Evolutionary conservation across 331 rosid species (phyloP).

Genomic region (Cucumis variabilis): DNA sequence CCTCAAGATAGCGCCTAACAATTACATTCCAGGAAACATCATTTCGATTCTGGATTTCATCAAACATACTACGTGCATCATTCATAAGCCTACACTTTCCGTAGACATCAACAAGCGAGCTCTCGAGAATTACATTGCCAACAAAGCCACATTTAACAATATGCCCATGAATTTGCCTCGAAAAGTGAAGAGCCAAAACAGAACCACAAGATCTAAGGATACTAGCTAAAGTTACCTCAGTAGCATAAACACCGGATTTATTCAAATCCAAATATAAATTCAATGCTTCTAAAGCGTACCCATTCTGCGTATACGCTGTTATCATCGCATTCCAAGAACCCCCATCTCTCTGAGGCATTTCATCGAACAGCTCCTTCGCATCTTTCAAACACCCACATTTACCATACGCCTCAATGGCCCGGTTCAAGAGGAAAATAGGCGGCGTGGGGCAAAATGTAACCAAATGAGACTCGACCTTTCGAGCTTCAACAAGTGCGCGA

Average conservation of each 20-base stretch:
- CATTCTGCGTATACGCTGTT: slow-evolving; percentile 52
- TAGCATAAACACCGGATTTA: slow-evolving; percentile 45
- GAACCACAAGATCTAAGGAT: slow-evolving; percentile 65
- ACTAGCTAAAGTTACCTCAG: slow-evolving; percentile 57
- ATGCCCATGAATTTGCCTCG: slow-evolving; percentile 63
- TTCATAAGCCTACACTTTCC: slow-evolving; percentile 61
- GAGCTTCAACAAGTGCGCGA: slow-evolving; percentile 54
- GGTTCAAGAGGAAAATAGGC: slow-evolving; percentile 66
- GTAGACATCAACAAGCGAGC: slow-evolving; percentile 78
- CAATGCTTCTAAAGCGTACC: slow-evolving; percentile 45
- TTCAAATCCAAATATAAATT: slow-evolving; percentile 49
- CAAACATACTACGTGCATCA: slow-evolving; percentile 64
- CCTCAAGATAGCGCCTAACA: slow-evolving; percentile 73
- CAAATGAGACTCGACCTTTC: slow-evolving; percentile 70
- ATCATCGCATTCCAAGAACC: slow-evolving; percentile 79
- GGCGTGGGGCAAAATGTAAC: slow-evolving; percentile 59
- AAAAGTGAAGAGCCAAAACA: slow-evolving; percentile 43
- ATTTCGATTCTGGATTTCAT: slow-evolving; percentile 64
- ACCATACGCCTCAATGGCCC: slow-evolving; percentile 67
- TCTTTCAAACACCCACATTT: slow-evolving; percentile 66
- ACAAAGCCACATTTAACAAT: slow-evolving; percentile 55
- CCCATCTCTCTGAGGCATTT: slow-evolving; percentile 77
- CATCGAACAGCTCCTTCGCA: slow-evolving; percentile 70
- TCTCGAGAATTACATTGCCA: slow-evolving; percentile 61
- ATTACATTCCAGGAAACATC: slow-evolving; percentile 81